Base-by-base conservation (phyloP, 768 basidiomycete species). In the Mycena amicta region DNA sequence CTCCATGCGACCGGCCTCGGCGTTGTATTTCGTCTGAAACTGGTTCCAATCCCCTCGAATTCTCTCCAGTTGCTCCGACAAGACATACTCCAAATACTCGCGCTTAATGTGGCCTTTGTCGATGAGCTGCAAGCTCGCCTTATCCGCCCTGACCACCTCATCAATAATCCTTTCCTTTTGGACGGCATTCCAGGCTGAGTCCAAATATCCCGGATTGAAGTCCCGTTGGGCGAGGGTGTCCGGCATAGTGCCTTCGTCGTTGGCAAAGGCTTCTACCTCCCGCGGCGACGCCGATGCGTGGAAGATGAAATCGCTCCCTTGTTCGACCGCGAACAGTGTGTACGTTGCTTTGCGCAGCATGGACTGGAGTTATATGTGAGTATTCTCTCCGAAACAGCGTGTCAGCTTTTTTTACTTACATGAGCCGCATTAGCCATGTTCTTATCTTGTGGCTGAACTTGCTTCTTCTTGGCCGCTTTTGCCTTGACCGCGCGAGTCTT, bases 111-210 rank as follows among this genome's bases (percentile, higher is more conserved):
- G 37, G 30, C 25, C 11, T 22, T 55, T 18, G 43, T 40, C 28
- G 47, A 62, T 31, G 25, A 28, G 40, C 12, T 53, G 45, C 55
- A 43, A 51, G 31, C 49, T 39, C 43, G 8, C 52, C 51, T 6
- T 6, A 30, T 61, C 56, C 16, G 20, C 50, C 43, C 26, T 40
- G 52, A 62, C 43, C 30, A 46, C 53, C 2, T 26, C 50, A 25
- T 57, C 54, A 15, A 62, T 56, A 27, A 62, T 23, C 43, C 52
- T 55, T 27, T 5, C 6, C 5, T 58, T 57, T 53, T 58, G 54
- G 16, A 55, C 27, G 15, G 57, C 53, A 53, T 62, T 62, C 56
- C 56, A 58, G 25, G 56, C 50, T 22, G 56, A 62, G 28, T 49
- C n/a, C 18, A 6, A 29, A 33, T 62, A 62, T 52, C 56, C 57